Conservation (phyloP, 2,329 filamentous ascomycete genomes). For the Trichoderma sp. region DNA sequence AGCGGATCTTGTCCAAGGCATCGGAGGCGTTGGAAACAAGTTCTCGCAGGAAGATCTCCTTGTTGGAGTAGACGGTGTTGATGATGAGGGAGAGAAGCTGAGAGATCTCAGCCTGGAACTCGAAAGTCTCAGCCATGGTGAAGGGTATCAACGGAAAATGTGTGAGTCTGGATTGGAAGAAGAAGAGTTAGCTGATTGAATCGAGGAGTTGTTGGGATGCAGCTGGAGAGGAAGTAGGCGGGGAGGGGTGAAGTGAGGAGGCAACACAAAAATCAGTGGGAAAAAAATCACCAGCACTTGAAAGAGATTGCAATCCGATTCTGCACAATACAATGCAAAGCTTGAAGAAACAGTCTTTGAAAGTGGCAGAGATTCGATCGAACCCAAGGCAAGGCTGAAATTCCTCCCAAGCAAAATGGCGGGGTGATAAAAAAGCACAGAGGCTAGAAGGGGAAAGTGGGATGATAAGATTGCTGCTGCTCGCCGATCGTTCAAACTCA, state of each 20-base stretch:
- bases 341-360: not conserved
- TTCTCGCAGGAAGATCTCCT: conserved; percentile 99
- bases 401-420: not conserved
- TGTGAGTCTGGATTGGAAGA: conserved; percentile 27
- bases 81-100: conserved; percentile 99
- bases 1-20: conserved; percentile 99
- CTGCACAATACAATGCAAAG: not conserved
- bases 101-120: conserved; percentile 99
- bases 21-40: conserved; percentile 98
- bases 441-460: conserved; percentile 21
- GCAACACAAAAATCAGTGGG: not conserved
- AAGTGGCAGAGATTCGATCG: not conserved
- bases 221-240: not conserved
- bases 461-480: conserved; percentile 16
- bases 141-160: conserved; percentile 42
- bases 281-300: not conserved
- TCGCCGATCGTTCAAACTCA: not conserved
- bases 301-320: not conserved
- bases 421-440: conserved; percentile 14
- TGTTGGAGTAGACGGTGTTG: conserved; percentile 99
- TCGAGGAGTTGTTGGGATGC: conserved; percentile 22
- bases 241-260: not conserved
- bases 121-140: conserved; percentile 95
- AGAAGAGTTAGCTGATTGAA: conserved; percentile 25
- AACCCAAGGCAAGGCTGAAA: conserved; percentile 19